Base-by-base conservation (phyloP, 495 filamentous ascomycete species). In the Lentithecium fluviatile region DNA sequence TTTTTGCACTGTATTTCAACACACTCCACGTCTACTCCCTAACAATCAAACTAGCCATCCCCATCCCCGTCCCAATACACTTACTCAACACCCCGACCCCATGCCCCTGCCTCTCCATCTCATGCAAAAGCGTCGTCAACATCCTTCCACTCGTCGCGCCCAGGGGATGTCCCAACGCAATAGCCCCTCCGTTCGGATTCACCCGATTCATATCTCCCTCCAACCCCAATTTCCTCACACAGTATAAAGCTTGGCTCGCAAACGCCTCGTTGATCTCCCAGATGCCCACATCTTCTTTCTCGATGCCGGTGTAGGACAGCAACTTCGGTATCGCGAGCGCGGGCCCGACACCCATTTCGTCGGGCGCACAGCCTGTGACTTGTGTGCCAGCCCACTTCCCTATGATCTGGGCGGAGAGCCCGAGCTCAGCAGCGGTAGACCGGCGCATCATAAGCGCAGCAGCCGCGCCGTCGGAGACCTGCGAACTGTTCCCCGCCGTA, bases 241-340 rank as follows among this genome's bases (percentile, higher is more conserved):
- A 93, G 76, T 95, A 89, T 10, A 96, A 71, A 12, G 89, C 86
- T 76, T 97, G 92, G 53, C 86, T 88, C 3, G 92, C 92, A 75
- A 96, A 97, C 19, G 92, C 91, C 80, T 96, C 92, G 73, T 96
- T 97, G 71, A 97, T 86, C 80, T 97, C 92, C 91, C 91, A 96
- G n/a, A 93, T 76, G 6, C 86, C 82, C 0, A 97, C 85, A 48
- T 97, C 89, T 10, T 77, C 75, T 6, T 77, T 83, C 48, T 68
- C 67, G 36, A 96, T 60, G 17, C 85, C 89, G 10, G 87, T 79
- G 54, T 80, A 79, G 47, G 79, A 69, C 19, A 96, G 75, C 42
- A 95, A 78, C 70, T 87, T 89, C 24, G 92, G 91, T 42, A 96
- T 91, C 0, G 89, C 91, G 26, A 94, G 67, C 6, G 90, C 89